Conservation (phyloP, 345 rosid genomes). For the Populus euphratica region DNA sequence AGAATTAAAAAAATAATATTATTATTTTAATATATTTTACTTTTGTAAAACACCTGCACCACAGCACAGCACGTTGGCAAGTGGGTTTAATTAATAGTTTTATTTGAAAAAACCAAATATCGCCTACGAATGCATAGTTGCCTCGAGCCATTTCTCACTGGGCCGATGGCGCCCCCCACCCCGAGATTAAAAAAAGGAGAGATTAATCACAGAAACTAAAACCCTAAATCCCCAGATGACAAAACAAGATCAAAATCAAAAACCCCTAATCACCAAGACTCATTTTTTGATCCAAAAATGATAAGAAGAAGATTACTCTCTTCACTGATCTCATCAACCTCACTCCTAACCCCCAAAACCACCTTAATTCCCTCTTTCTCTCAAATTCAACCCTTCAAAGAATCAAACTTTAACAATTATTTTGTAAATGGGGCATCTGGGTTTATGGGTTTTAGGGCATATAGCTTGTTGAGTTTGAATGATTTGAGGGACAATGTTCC, state of each 20-base stretch:
- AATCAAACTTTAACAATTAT: not conserved
- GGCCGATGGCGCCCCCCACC: too few species aligned
- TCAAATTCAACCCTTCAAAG: not conserved
- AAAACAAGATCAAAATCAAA: not conserved
- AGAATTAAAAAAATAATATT: too few species aligned
- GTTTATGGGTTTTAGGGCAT: conserved; percentile 46
- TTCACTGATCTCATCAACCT: conserved; percentile 8
- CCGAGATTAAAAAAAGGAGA: too few species aligned
- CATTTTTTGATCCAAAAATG: not conserved
- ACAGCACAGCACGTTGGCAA: too few species aligned
- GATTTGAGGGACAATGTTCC: conserved; percentile 81
- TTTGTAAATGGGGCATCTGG: not conserved
- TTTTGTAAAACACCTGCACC: too few species aligned
- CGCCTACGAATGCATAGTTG: too few species aligned
- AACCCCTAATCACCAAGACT: not conserved
- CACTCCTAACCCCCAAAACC: not conserved
- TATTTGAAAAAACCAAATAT: too few species aligned
- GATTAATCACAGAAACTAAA: not conserved
- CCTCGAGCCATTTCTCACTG: too few species aligned
- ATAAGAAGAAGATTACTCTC: conserved; percentile 7
- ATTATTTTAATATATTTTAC: too few species aligned
- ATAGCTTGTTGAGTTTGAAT: conserved; percentile 73
- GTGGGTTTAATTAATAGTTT: too few species aligned
- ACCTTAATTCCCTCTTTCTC: not conserved
- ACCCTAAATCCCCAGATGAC: not conserved